Conservation (phyloP, 768 basidiomycete genomes). For the Auricularia sp. region DNA sequence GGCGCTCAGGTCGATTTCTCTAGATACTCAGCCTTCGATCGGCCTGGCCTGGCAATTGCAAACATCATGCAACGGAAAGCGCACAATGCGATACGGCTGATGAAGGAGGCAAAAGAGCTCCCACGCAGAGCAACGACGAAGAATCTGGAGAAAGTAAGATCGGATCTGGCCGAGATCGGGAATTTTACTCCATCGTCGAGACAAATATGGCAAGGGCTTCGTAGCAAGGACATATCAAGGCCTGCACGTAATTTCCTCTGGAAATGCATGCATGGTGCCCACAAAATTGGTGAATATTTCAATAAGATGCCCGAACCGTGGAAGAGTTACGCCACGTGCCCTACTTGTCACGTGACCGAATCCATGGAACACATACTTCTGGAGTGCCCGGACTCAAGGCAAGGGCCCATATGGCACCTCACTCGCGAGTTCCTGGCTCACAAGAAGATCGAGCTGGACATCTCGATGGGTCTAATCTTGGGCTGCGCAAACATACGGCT, state of each 20-base stretch:
- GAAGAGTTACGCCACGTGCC: slow-evolving; percentile 8
- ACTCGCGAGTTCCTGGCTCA: slow-evolving; percentile 4
- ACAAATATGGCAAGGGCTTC: neutral
- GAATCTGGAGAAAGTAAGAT: neutral
- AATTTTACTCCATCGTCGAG: neutral
- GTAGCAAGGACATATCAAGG: neutral
- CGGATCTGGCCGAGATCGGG: neutral
- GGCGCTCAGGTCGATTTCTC: neutral
- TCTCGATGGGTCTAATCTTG: neutral
- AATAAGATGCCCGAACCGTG: neutral
- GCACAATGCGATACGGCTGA: neutral
- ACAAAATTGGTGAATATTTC: slow-evolving; percentile 13
- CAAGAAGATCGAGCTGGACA: neutral
- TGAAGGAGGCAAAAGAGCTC: neutral
- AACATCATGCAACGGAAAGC: neutral
- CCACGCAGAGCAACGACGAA: neutral
- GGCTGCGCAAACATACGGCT: neutral
- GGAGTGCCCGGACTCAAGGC: slow-evolving; percentile 13
- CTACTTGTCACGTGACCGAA: slow-evolving; percentile 9
- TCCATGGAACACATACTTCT: slow-evolving; percentile 17
- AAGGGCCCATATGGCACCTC: slow-evolving; percentile 10
- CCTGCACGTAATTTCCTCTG: slow-evolving; percentile 6
- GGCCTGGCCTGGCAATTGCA: neutral
- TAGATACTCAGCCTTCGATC: neutral
- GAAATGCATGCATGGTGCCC: slow-evolving; percentile 14